Base-by-base conservation (phyloP, 192 early-diverging fungal genomes). In the Coemansia sp. region DNA sequence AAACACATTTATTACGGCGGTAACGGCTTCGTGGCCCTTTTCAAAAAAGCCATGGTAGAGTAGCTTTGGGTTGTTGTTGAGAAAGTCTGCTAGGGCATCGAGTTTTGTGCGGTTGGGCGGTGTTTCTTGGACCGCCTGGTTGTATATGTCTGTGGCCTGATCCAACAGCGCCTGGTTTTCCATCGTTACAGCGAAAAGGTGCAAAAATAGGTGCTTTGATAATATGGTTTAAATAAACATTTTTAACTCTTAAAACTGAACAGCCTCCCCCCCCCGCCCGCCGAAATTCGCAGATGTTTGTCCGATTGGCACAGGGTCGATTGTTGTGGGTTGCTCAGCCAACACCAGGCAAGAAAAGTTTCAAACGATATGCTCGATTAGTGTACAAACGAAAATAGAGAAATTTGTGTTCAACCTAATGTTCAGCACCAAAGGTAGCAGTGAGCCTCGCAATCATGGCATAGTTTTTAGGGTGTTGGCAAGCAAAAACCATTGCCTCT, bases 401-500 rank as follows among this genome's bases (percentile, higher is more conserved):
- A 45, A 45, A 45, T 17, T 5, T 45, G 14, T 45, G 11, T 17
- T 17, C 42, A 45, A 13, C 14, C 41, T 45, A 45, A 13, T 45
- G 42, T 0, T 0, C 42, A 17, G 42, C 50, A 25, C 50, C 50
- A 1, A 53, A 25, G 25, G 20, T 53, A 1, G 20, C 50, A 15
- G 50, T 13, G 8, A 53, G 22, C 13, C 13, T 53, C 19, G 50
- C 50, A 53, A 53, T 53, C 20, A 53, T 22, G 25, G 20, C 50
- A 32, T 25, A 53, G 81, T 97, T 89, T 38, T 91, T 90, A 84
- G 81, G 95, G 84, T 97, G 88, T 32, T 93, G 94, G 13, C 95
- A 89, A 54, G 95, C 95, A 72, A 91, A 88, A 50, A 95, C 90
- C 67, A 92, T 96, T 43, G 92, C 93, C 19, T 83, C 70, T 41